These are phyloP conservation scores for Phtheirospermum japonicum DNA, from an alignment of 257 asterid species.

Conservation along the genomic window DNA sequence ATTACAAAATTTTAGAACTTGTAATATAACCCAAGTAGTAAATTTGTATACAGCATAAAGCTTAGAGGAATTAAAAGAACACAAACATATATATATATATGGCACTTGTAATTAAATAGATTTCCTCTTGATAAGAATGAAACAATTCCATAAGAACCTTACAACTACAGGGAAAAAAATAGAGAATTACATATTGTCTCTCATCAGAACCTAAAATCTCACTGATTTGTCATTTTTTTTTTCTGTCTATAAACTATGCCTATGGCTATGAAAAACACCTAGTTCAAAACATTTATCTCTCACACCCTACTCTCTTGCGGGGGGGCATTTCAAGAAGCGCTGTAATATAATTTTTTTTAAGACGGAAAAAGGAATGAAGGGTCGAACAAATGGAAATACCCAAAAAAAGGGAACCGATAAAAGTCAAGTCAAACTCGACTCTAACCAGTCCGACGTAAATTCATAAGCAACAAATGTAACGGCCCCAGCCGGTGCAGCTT, in stretches of 20 bases:
- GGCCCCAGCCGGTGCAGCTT: constrained; percentile 98
- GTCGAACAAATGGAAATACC: constrained; percentile 8
- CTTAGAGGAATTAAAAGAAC: no score
- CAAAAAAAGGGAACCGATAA: neutral
- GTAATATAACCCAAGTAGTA: no score
- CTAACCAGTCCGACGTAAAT: constrained; percentile 73
- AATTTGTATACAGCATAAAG: no score
- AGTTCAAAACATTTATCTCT: neutral
- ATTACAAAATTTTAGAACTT: no score
- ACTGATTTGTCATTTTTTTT: no score
- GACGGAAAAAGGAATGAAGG: constrained; percentile 19
- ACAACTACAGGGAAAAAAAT: neutral
- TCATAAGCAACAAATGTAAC: constrained; percentile 94
- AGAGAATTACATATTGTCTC: neutral
- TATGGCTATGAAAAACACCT: neutral
- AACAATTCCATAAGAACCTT: neutral
- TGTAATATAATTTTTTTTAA: neutral
- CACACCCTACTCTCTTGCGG: constrained; percentile 8
- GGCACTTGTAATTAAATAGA: no score
- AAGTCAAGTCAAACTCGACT: constrained; percentile 51
- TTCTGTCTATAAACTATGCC: constrained; percentile 14
- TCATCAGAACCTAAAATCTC: no score
- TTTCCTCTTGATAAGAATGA: no score
- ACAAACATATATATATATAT: no score
- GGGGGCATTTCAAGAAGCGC: constrained; percentile 6